Evolutionary conservation across 1,284 basidiomycete species (phyloP).

Genomic region (Boletus hoseneyae): DNA sequence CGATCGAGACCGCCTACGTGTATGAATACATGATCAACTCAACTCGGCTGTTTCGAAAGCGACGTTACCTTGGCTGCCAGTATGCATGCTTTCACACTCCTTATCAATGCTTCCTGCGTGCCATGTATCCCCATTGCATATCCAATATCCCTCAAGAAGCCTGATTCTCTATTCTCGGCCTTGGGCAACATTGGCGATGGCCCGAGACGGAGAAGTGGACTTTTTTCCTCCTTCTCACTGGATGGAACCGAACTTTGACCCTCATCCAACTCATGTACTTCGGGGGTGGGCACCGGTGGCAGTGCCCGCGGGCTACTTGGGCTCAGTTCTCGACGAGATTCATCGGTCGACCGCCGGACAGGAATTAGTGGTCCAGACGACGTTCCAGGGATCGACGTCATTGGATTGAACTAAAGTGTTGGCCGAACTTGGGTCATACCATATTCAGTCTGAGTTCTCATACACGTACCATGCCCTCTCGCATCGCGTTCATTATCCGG

Average conservation of each 20-base stretch:
- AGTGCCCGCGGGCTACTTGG: slow-evolving; percentile 16
- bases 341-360: slow-evolving; percentile 17
- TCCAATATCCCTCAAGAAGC: slow-evolving; percentile 12
- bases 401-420: slow-evolving; percentile 24
- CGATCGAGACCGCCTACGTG: slow-evolving; percentile 27
- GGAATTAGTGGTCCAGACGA: slow-evolving; percentile 25
- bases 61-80: slow-evolving; percentile 47
- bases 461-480: slow-evolving; percentile 59
- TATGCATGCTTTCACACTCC: slow-evolving; percentile 40
- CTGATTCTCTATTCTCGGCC: neutral
- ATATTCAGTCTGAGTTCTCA: neutral
- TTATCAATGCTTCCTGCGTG: slow-evolving; percentile 24
- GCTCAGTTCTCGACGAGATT: slow-evolving; percentile 12
- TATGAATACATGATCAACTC: too few species aligned
- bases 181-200: slow-evolving; percentile 6
- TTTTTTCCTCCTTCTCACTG: slow-evolving; percentile 11
- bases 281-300: slow-evolving; percentile 17
- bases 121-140: slow-evolving; percentile 6
- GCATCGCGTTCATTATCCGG: slow-evolving; percentile 60
- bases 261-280: slow-evolving; percentile 1
- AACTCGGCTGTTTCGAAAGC: too few species aligned
- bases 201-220: slow-evolving; percentile 12
- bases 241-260: neutral
- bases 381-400: slow-evolving; percentile 2
- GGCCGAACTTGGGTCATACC: neutral